Evolutionary conservation across 192 early-diverging fungal species (phyloP).

Genomic region (Backusella morwellensis): DNA sequence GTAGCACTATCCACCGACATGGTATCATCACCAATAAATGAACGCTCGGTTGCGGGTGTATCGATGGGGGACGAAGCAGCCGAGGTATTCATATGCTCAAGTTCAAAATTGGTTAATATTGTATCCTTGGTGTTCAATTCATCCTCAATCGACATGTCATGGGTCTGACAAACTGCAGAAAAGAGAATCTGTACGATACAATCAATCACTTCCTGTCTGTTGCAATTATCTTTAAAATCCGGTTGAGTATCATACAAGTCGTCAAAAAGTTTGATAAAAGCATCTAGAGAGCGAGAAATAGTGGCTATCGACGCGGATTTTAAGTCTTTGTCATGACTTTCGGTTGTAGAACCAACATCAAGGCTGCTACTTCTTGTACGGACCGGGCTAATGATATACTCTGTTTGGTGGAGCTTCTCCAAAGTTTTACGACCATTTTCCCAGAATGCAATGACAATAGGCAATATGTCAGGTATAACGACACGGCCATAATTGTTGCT

Average conservation of each 20-base stretch:
- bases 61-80: conserved; percentile 1
- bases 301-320: neutral
- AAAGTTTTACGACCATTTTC: conserved; percentile 9
- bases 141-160: conserved; percentile 38
- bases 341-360: neutral
- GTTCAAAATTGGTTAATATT: conserved; percentile 17
- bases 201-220: conserved; percentile 50
- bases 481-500: conserved; percentile 21
- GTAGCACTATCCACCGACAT: neutral
- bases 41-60: neutral
- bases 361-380: conserved; percentile 10
- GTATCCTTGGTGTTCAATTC: conserved; percentile 47
- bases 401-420: neutral
- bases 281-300: neutral
- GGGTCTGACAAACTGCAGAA: conserved; percentile 44
- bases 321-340: neutral
- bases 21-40: neutral
- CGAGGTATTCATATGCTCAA: conserved; percentile 11
- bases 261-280: conserved; percentile 12
- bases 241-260: conserved; percentile 14
- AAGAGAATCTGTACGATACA: conserved; percentile 53
- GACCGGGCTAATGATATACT: neutral
- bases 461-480: conserved; percentile 47
- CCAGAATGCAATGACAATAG: conserved; percentile 44
- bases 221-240: conserved; percentile 52